Evolutionary conservation across 2,329 filamentous ascomycete genomes (phyloP), one percentile per base, ranked within the genome.

Genomic region (Emericellopsis atlantica): DNA sequence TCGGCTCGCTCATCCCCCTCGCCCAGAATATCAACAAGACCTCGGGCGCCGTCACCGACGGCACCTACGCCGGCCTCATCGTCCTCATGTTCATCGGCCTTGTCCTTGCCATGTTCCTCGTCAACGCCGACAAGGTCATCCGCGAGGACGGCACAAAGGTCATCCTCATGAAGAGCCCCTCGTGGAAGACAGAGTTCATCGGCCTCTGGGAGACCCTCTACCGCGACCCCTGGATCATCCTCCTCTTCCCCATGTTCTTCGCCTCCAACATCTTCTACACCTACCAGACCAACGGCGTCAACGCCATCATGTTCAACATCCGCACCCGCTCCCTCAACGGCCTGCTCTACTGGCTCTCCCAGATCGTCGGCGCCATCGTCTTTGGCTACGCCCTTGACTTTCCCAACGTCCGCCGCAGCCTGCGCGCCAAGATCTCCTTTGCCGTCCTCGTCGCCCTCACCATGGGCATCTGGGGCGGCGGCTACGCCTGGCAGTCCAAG

Each of bases 81-180:
- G 70, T 92, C n/a, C 75, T 94, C 50, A 92, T 88, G 66, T 68
- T 83, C 40, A 49, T 73, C 36, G 86, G 86, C 36, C 84, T 84
- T 45, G 50, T 76, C 12, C 66, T 94, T 2, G 75, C 83, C 24
- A 76, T 84, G 53, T 66, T 70, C 33, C 72, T 94, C 4, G 77
- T 77, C 52, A 77, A 92, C 52, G 83, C 84, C 32, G 74, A 74
- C 49, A 73, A 77, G 42, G 74, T 95, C 46, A 66, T 84, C 48
- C 85, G 88, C 45, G 67, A 72, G 32, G 86, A 95, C 55, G 85
- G 86, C 44, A 82, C 82, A 43, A 74, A 77, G 44, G 79, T 94
- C 54, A 87, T 94, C 46, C 62, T 89, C 46, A 93, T 90, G 83
- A 90, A 92, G 67, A 84, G 93, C 60, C 88, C 88, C 4, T 84